Percentiles rank a stretch among this genome's conserved stretches.
Conservation (phyloP, 345 rosid species). For the Acer negundo region DNA sequence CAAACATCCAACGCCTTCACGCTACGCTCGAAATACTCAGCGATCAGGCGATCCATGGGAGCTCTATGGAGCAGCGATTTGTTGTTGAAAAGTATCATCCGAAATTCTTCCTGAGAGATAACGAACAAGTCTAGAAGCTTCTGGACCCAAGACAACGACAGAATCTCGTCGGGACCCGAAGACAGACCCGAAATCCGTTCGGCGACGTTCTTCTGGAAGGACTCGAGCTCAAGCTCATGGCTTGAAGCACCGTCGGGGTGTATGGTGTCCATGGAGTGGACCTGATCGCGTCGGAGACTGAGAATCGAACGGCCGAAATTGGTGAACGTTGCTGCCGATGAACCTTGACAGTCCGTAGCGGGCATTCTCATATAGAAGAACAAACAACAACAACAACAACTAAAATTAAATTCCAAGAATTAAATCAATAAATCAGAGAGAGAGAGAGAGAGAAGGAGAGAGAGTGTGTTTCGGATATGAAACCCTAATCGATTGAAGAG, state of each 20-base stretch:
- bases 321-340: slow-evolving; percentile 13
- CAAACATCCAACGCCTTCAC: slow-evolving; percentile 87
- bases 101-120: slow-evolving; percentile 42
- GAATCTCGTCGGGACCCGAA: slow-evolving; percentile 33
- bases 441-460: not conserved
- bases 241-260: not conserved
- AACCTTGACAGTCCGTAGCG: slow-evolving; percentile 57
- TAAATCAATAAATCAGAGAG: not conserved
- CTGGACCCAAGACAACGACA: slow-evolving; percentile 45
- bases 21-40: slow-evolving; percentile 65
- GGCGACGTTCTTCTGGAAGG: slow-evolving; percentile 35
- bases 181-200: slow-evolving; percentile 36
- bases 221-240: slow-evolving; percentile 28
- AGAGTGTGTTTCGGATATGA: not conserved
- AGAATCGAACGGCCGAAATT: slow-evolving; percentile 46
- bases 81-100: slow-evolving; percentile 30
- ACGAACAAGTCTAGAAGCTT: slow-evolving; percentile 46
- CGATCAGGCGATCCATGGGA: slow-evolving; percentile 50
- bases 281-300: slow-evolving; percentile 53
- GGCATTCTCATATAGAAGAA: slow-evolving; percentile 46
- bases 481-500: slow-evolving; percentile 26
- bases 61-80: slow-evolving; percentile 26
- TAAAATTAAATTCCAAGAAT: not conserved
- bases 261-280: slow-evolving; percentile 27
- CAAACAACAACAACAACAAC: not conserved